Percentiles rank a stretch among this genome's conserved stretches.
These are phyloP conservation scores for Hydnomerulius pinastri DNA, from an alignment of 768 basidiomycete genomes.

Conservation along the genomic window DNA sequence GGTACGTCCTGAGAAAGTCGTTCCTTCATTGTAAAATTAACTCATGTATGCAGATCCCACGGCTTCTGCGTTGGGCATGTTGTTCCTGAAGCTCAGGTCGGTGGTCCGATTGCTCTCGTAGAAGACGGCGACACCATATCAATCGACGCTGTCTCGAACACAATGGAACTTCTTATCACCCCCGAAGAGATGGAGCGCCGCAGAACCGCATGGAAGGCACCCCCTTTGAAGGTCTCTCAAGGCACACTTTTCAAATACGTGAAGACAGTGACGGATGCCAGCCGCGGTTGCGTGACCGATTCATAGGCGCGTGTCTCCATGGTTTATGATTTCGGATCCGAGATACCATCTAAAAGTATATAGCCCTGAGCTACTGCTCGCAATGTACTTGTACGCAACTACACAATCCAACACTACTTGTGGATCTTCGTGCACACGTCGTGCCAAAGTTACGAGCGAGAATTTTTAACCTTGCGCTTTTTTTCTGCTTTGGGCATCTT, in stretches of 20 bases:
- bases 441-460: constrained; percentile 22
- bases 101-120: constrained; percentile 91
- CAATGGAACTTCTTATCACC: constrained; percentile 74
- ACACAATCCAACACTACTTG: not conserved
- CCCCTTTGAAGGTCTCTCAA: constrained; percentile 79
- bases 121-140: constrained; percentile 85
- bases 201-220: constrained; percentile 74
- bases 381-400: constrained; percentile 5
- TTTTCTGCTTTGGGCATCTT: constrained; percentile 98
- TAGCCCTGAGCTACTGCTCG: not conserved
- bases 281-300: constrained; percentile 91
- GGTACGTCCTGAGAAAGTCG: constrained; percentile 55
- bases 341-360: constrained; percentile 14
- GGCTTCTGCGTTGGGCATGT: constrained; percentile 98
- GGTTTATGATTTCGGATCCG: constrained; percentile 5
- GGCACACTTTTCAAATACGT: constrained; percentile 90
- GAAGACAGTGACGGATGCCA: constrained; percentile 87
- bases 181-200: constrained; percentile 79
- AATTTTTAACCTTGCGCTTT: constrained; percentile 73
- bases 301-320: constrained; percentile 43
- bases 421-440: constrained; percentile 15
- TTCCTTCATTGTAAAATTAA: constrained; percentile 15
- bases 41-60: constrained; percentile 65
- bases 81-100: constrained; percentile 93
- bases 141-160: constrained; percentile 87